phyloP scores from a whole-genome alignment of 257 asterid species.

The Vinca minor region DNA sequence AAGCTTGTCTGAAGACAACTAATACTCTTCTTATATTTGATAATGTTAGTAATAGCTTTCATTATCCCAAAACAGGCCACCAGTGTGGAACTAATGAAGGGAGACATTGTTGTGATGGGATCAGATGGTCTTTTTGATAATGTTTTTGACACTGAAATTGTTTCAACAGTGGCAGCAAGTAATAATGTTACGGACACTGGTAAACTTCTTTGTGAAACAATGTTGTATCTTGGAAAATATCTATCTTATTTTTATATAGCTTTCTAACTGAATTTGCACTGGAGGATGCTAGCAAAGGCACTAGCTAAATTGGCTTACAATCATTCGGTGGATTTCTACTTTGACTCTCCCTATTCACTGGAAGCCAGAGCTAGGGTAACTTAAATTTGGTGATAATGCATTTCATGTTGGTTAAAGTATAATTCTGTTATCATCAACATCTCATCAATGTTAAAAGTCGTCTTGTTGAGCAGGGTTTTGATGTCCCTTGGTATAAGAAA shows the following conservation, averaged over 20 bases:
- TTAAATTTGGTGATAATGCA: not conserved
- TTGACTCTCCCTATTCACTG: slow-evolving; percentile 74
- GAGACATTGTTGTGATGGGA: slow-evolving; percentile 65
- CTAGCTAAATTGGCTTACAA: slow-evolving; percentile 59
- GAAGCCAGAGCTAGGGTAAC: slow-evolving; percentile 70
- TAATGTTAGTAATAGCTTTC: not conserved
- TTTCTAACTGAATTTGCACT: slow-evolving; percentile 19
- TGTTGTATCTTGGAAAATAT: not conserved
- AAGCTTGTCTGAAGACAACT: not conserved
- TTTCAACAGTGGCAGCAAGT: slow-evolving; percentile 33
- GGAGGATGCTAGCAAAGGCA: slow-evolving; percentile 64
- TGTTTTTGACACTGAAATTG: slow-evolving; percentile 52
- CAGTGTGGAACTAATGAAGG: slow-evolving; percentile 59
- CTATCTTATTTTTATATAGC: not conserved
- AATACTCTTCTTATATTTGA: no score
- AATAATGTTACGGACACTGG: slow-evolving; percentile 49
- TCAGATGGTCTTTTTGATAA: slow-evolving; percentile 87
- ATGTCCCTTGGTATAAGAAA: slow-evolving; percentile 87
- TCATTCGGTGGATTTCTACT: slow-evolving; percentile 57
- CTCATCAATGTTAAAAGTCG: not conserved
- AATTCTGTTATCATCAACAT: not conserved
- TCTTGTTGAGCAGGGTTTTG: slow-evolving; percentile 49
- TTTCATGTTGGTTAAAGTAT: not conserved
- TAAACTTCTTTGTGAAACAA: slow-evolving; percentile 22
- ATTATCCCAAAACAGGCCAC: slow-evolving; percentile 42